Conservation (phyloP, 106 monocot genomes). For the Dendrobium huoshanense region DNA sequence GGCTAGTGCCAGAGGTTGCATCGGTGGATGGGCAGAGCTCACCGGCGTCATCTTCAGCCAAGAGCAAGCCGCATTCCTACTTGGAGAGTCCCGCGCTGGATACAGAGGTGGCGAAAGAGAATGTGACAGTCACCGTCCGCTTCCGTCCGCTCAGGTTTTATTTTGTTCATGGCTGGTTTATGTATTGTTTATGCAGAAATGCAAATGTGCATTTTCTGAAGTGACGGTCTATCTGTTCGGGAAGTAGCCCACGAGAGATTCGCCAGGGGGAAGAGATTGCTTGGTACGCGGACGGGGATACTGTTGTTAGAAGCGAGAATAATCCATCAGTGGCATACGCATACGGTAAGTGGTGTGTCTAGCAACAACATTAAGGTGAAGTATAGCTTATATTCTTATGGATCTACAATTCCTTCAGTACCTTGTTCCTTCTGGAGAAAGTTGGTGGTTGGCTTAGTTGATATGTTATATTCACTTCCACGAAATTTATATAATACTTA, state of each 20-base stretch:
- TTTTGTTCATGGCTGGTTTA: background rate
- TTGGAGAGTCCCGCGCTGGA: constrained; percentile 24
- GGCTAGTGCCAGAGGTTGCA: constrained; percentile 28
- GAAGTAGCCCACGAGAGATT: constrained; percentile 73
- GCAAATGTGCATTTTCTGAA: background rate
- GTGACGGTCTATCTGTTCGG: constrained; percentile 6
- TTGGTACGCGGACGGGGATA: constrained; percentile 96
- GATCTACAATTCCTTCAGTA: background rate
- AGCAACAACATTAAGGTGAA: background rate
- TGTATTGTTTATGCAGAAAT: constrained; percentile 3
- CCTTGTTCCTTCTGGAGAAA: background rate
- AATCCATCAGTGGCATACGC: constrained; percentile 73
- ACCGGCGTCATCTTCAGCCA: constrained; percentile 44
- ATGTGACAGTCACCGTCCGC: constrained; percentile 87
- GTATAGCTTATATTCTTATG: background rate
- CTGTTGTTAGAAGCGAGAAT: constrained; percentile 70
- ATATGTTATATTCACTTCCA: background rate
- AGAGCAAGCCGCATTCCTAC: constrained; percentile 28
- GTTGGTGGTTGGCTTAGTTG: background rate
- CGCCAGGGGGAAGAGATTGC: constrained; percentile 94
- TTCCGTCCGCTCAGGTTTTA: constrained; percentile 92
- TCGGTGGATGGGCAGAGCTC: constrained; percentile 59
- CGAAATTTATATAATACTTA: background rate
- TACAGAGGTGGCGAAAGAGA: constrained; percentile 64
- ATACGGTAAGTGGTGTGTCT: constrained; percentile 58